phyloP scores from a whole-genome alignment of 2,329 filamentous ascomycete genomes.

The Didymella lethalis region DNA sequence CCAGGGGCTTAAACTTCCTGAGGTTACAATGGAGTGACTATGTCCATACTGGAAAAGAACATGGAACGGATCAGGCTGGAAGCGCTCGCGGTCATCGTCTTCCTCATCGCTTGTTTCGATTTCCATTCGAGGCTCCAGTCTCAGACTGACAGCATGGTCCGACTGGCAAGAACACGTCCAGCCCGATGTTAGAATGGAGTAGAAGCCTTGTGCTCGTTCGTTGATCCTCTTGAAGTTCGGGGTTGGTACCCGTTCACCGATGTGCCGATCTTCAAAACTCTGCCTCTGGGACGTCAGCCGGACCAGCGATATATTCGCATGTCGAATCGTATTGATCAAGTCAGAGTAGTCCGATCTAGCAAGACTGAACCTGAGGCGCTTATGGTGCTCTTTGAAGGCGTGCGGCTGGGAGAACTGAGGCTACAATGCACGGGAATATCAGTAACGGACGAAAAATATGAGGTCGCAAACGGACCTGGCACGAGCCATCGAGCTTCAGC shows the following conservation, averaged over 20 bases:
- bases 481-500: background rate
- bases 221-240: conserved; percentile 9
- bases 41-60: conserved; percentile 8
- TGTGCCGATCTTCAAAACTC: conserved; percentile 4
- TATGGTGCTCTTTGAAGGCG: conserved; percentile 41
- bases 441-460: background rate
- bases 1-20: background rate
- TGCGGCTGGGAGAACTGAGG: conserved; percentile 31
- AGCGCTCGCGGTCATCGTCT: background rate
- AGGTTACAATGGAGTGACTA: background rate
- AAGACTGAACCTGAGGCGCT: conserved; percentile 41
- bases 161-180: conserved; percentile 37
- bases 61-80: conserved; percentile 4
- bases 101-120: conserved; percentile 13
- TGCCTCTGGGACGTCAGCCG: conserved; percentile 8
- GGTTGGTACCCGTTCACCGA: background rate
- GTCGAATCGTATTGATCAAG: conserved; percentile 29
- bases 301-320: background rate
- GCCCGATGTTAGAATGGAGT: conserved; percentile 24
- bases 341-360: conserved; percentile 38
- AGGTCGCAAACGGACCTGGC: background rate
- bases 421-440: conserved; percentile 25
- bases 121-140: conserved; percentile 33
- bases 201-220: background rate
- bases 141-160: conserved; percentile 36